phyloP scores from a whole-genome alignment of 805 yeast species.

The Ogataea methanolica region DNA sequence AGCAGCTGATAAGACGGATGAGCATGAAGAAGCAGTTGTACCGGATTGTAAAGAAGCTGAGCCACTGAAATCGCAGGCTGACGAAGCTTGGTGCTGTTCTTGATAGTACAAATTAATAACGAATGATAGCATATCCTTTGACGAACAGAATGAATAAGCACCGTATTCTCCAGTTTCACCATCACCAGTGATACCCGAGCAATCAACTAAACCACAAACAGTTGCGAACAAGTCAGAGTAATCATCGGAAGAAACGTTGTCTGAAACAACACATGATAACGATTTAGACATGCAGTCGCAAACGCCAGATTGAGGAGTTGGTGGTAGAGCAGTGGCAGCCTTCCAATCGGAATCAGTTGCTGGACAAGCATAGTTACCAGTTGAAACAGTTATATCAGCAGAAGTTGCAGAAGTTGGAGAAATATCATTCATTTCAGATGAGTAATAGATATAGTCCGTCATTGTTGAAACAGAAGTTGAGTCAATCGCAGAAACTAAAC shows the following conservation, averaged over 20 bases:
- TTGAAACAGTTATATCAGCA: conserved; percentile 36
- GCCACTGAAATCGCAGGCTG: conserved; percentile 68
- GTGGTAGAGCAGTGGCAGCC: conserved; percentile 68
- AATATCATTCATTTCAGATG: conserved; percentile 50
- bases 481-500: conserved; percentile 55
- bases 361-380: conserved; percentile 57
- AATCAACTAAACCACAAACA: conserved; percentile 52
- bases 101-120: conserved; percentile 62
- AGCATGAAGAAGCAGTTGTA: conserved; percentile 49
- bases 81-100: conserved; percentile 34
- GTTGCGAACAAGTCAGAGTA: conserved; percentile 54
- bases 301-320: conserved; percentile 62
- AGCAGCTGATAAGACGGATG: conserved; percentile 56
- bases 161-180: conserved; percentile 69
- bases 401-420: conserved; percentile 47
- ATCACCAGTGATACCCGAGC: conserved; percentile 57
- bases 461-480: conserved; percentile 50
- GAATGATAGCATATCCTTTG: conserved; percentile 61
- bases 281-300: conserved; percentile 62
- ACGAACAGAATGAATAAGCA: conserved; percentile 65
- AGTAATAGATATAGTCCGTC: conserved; percentile 59
- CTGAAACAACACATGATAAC: conserved; percentile 55
- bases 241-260: conserved; percentile 48
- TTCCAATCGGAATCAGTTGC: conserved; percentile 52
- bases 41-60: conserved; percentile 51